phyloP scores from a whole-genome alignment of 805 yeast species.

The Komagataella kurtzmanii region DNA sequence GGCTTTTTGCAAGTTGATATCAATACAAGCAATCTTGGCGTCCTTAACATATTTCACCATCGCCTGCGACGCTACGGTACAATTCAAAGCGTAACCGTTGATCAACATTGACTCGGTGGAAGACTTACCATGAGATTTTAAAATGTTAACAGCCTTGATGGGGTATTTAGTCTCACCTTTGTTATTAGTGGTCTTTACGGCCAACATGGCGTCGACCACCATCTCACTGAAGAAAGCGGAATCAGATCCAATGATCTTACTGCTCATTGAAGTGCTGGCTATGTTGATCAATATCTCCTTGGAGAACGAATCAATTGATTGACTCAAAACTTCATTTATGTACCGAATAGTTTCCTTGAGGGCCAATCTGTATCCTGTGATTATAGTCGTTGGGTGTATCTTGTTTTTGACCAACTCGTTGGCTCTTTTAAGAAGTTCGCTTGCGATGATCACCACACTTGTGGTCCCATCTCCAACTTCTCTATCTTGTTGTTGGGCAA shows the following conservation, averaged over 20 bases:
- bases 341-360: constrained; percentile 81
- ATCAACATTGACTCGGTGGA: constrained; percentile 76
- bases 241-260: constrained; percentile 91
- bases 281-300: constrained; percentile 79
- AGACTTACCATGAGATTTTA: constrained; percentile 95
- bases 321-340: constrained; percentile 73
- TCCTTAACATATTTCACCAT: constrained; percentile 62
- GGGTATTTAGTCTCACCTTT: constrained; percentile 90
- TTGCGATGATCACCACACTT: constrained; percentile 90
- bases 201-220: constrained; percentile 92
- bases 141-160: constrained; percentile 89
- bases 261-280: constrained; percentile 95
- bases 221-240: constrained; percentile 78
- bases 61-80: constrained; percentile 95
- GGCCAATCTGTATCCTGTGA: constrained; percentile 92
- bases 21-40: constrained; percentile 81
- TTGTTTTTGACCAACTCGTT: constrained; percentile 86
- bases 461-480: constrained; percentile 99
- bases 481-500: constrained; percentile 97
- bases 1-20: constrained; percentile 88
- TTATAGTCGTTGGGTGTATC: constrained; percentile 95
- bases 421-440: constrained; percentile 85
- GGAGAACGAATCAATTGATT: constrained; percentile 66
- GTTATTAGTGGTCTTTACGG: constrained; percentile 80
- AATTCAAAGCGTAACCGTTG: constrained; percentile 90